phyloP scores from a whole-genome alignment of 2,329 filamentous ascomycete genomes.

The Periconia digitata region DNA sequence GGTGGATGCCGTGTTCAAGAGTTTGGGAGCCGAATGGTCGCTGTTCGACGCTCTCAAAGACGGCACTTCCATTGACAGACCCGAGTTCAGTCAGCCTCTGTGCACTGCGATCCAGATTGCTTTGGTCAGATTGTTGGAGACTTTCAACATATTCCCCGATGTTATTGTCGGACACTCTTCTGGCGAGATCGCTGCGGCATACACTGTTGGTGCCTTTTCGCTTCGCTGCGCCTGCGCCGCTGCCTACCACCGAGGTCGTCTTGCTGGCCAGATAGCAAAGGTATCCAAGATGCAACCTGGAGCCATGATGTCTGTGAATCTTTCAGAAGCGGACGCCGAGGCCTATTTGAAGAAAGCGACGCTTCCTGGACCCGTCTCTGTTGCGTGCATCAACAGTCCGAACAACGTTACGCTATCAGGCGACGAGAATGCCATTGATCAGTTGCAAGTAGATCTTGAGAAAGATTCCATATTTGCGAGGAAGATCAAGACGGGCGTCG shows the following conservation, averaged over 20 bases:
- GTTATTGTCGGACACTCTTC: constrained; percentile 21
- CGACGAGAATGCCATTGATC: constrained; percentile 38
- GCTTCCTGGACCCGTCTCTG: neutral
- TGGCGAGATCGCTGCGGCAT: constrained; percentile 25
- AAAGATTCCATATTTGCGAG: constrained; percentile 40
- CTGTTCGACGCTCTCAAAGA: neutral
- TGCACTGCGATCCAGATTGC: constrained; percentile 20
- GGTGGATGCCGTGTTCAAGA: neutral
- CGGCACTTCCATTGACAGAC: constrained; percentile 15
- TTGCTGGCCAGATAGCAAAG: neutral
- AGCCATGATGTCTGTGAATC: neutral
- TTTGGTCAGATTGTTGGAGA: constrained; percentile 15
- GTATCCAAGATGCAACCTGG: constrained; percentile 10
- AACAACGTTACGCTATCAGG: constrained; percentile 47
- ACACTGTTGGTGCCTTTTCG: constrained; percentile 3
- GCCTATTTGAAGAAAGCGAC: neutral
- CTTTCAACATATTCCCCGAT: constrained; percentile 10
- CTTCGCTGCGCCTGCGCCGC: neutral
- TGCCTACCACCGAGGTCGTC: neutral
- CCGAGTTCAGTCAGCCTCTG: constrained; percentile 16
- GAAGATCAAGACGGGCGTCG: constrained; percentile 42
- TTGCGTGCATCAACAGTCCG: constrained; percentile 38
- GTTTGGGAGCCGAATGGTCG: neutral
- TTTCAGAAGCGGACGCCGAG: neutral
- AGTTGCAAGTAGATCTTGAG: constrained; percentile 31